Evolutionary conservation across 805 yeast species (phyloP).

Genomic region (Gaillardinia entomophila): DNA sequence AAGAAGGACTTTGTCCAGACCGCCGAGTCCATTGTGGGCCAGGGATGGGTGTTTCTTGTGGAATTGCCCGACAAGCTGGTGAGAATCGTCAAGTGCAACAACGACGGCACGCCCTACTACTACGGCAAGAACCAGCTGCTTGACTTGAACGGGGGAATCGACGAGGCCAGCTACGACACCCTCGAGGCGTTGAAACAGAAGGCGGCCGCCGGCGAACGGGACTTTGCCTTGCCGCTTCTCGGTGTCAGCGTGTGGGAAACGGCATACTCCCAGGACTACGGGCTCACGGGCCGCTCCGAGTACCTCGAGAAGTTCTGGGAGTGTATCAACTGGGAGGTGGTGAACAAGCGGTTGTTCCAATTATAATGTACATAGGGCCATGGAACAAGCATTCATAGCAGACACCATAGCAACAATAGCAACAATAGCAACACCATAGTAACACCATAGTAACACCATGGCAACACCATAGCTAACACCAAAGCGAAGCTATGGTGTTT

Average conservation of each 20-base stretch:
- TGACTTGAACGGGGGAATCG: conserved; percentile 72
- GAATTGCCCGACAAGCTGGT: conserved; percentile 60
- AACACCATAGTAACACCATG: no score
- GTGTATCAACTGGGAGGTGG: conserved; percentile 78
- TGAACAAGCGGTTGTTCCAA: conserved; percentile 46
- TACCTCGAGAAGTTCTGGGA: conserved; percentile 74
- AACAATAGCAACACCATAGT: no score
- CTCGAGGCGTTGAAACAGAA: conserved; percentile 38
- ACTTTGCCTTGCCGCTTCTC: conserved; percentile 68
- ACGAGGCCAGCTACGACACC: conserved; percentile 46
- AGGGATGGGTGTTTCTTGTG: conserved; percentile 73
- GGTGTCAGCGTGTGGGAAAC: conserved; percentile 84
- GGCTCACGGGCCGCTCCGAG: conserved; percentile 63
- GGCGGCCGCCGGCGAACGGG: conserved; percentile 39
- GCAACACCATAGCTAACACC: conserved; percentile 1
- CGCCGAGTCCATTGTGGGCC: conserved; percentile 53
- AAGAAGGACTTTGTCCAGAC: conserved; percentile 42
- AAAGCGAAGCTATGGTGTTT: background rate
- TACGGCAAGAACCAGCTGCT: conserved; percentile 63
- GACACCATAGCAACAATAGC: no score
- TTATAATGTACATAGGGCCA: conserved; percentile 12
- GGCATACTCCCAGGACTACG: conserved; percentile 82
- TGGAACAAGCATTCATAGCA: background rate
- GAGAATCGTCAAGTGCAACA: conserved; percentile 50
- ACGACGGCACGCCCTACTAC: conserved; percentile 75